Percentiles rank a stretch among this genome's conserved stretches.
These are phyloP conservation scores for Umbellularia californica DNA, from an alignment of 164 flowering plant genomes.

Conservation along the genomic window DNA sequence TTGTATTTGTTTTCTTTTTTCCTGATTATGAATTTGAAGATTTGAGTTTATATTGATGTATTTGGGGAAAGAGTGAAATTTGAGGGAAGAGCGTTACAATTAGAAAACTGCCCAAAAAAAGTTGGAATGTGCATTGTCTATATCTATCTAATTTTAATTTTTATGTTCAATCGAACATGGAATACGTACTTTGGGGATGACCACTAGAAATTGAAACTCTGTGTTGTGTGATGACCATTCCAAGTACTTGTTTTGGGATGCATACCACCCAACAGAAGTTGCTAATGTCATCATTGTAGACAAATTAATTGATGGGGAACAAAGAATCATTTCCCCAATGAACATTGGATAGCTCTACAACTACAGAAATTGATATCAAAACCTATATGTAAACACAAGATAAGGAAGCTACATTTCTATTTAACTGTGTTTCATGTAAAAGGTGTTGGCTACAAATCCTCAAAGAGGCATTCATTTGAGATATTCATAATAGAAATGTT, in stretches of 20 bases:
- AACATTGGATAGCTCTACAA: slow-evolving; percentile 40
- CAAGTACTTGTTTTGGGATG: slow-evolving; percentile 71
- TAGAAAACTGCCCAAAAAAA: too few relatives aligned
- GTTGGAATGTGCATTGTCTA: too few relatives aligned
- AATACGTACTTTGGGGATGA: too few relatives aligned
- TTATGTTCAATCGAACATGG: too few relatives aligned
- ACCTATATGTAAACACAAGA: background rate
- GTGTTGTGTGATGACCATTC: slow-evolving; percentile 10
- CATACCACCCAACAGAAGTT: slow-evolving; percentile 62
- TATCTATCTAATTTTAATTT: too few relatives aligned
- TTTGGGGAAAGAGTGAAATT: too few relatives aligned
- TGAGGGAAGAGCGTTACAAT: too few relatives aligned
- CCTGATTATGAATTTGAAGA: too few relatives aligned
- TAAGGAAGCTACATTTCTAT: background rate
- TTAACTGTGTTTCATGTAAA: too few relatives aligned
- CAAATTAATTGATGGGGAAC: slow-evolving; percentile 36
- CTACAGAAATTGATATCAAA: slow-evolving; percentile 5
- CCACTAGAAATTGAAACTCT: slow-evolving; percentile 23
- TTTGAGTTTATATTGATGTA: too few relatives aligned
- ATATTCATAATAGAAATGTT: too few relatives aligned
- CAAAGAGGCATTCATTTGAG: background rate
- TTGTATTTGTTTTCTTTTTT: too few relatives aligned
- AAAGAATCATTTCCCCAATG: slow-evolving; percentile 31
- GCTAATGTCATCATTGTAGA: slow-evolving; percentile 38
- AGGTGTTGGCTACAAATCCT: background rate